A percentile compares a stretch with the other conserved stretches of the same genome.
These are phyloP conservation scores for Pseudocercospora crystallina DNA, from an alignment of 2,329 filamentous ascomycete species.

Conservation along the genomic window DNA sequence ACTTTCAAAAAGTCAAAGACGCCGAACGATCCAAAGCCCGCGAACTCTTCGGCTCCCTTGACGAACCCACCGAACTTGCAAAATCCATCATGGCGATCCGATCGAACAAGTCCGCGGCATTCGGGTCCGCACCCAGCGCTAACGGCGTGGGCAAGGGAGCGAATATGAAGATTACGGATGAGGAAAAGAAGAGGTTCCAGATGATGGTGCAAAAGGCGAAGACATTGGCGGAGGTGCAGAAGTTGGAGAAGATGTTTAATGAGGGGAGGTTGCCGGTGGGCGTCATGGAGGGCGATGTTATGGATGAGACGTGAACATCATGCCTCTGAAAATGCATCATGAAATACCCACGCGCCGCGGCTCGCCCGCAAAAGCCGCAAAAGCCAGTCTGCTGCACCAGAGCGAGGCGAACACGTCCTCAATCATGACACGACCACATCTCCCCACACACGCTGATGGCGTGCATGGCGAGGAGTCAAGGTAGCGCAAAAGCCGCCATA, in stretches of 20 bases:
- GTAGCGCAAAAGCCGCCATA: too few relatives aligned
- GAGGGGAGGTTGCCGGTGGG: slow-evolving; percentile 75
- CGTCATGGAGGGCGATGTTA: slow-evolving; percentile 29
- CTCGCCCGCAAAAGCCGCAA: too few relatives aligned
- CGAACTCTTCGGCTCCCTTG: slow-evolving; percentile 77
- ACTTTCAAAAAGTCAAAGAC: slow-evolving; percentile 88
- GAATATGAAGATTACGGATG: slow-evolving; percentile 65
- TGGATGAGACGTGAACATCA: slow-evolving; percentile 35
- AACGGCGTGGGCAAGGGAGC: slow-evolving; percentile 43
- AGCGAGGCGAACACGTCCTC: too few relatives aligned
- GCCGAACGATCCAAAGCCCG: slow-evolving; percentile 73
- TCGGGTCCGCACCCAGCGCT: slow-evolving; percentile 54
- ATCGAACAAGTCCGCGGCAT: slow-evolving; percentile 52
- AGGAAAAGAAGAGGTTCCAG: slow-evolving; percentile 81
- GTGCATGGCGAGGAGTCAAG: too few relatives aligned
- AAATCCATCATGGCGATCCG: slow-evolving; percentile 82
- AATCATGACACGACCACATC: too few relatives aligned
- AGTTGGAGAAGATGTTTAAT: slow-evolving; percentile 85
- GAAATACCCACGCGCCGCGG: too few relatives aligned
- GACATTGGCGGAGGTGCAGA: slow-evolving; percentile 84
- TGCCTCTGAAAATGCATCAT: too few relatives aligned
- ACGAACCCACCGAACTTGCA: slow-evolving; percentile 78
- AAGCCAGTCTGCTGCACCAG: too few relatives aligned
- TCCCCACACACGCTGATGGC: too few relatives aligned
- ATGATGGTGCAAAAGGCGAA: slow-evolving; percentile 85